Base-by-base conservation (phyloP, 495 filamentous ascomycete genomes). In the Penicillium diatomitis region DNA sequence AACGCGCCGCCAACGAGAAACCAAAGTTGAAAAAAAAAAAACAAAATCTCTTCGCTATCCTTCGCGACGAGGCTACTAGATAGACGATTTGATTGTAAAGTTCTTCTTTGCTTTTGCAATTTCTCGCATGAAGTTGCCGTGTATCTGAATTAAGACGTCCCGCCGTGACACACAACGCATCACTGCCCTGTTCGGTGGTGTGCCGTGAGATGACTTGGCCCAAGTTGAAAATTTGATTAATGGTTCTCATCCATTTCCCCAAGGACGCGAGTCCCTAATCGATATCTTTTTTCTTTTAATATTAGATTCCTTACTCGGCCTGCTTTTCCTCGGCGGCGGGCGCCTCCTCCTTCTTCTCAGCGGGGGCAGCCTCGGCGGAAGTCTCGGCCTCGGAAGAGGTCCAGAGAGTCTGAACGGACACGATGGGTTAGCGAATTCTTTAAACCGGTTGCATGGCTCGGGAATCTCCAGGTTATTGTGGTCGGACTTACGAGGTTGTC, bases 351-450 rank as follows among this genome's bases (percentile, higher is more conserved):
- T 82, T 79, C 60, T 79, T 67, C 61, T 82, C 81, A 32, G 77
- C 73, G 30, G 83, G 63, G 57, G 84, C 72, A 49, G 62, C 63
- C 56, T 79, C 78, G 46, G 66, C 63, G 43, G 75, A 66, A 47
- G 85, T 79, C 81, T 98, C 92, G 50, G 90, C 87, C 79, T 98
- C 94, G 54, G 92, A 97, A 12, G 91, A 96, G 62, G 92, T 97
- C 92, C 92, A 98, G 72, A 98, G 91, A 50, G 92, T 98, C 92
- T 98, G 62, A 8, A 32, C n/a, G 37, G 9, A 12, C 33, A 50
- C 36, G 40, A 42, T 35, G 32, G 20, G 43, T 20, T 2, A 20
- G 20, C 20, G 20, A 20, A 20, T 20, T 20, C 20, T 20, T 20
- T 20, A 20, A 20, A 20, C 20, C 20, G 20, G 20, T 20, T 20